These are phyloP conservation scores for Lycium ferocissimum DNA, from an alignment of 257 asterid genomes.

Conservation along the genomic window DNA sequence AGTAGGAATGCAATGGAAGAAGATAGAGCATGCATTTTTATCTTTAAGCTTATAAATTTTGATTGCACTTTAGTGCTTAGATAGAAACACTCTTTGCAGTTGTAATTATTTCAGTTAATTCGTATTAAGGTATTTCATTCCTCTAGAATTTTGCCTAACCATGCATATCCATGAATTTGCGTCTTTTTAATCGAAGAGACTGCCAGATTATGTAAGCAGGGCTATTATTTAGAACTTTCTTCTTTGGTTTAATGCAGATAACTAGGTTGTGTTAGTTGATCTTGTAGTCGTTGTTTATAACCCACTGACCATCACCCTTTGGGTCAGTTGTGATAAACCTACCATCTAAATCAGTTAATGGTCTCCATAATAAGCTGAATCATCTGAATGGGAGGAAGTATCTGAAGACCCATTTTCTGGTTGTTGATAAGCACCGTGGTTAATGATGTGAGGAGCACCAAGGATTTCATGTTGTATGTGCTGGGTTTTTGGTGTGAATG, in stretches of 20 bases:
- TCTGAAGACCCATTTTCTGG: background rate
- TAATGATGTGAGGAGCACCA: background rate
- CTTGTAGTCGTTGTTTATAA: background rate
- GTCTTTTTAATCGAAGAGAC: conserved; percentile 15
- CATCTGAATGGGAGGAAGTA: conserved; percentile 1
- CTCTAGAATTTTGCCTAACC: background rate
- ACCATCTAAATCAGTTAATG: conserved; percentile 16
- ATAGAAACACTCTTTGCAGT: background rate
- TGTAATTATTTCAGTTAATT: background rate
- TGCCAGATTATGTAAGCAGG: conserved; percentile 4
- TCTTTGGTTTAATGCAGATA: background rate
- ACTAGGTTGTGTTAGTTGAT: background rate
- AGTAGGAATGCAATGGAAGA: conserved; percentile 12
- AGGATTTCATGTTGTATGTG: background rate
- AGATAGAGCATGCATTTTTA: background rate
- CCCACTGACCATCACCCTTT: background rate
- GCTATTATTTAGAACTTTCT: background rate
- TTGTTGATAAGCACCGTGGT: background rate
- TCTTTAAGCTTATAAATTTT: background rate
- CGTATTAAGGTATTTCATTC: background rate
- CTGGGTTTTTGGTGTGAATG: background rate
- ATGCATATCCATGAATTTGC: background rate
- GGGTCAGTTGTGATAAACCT: background rate
- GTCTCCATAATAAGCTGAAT: background rate
- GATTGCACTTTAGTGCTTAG: conserved; percentile 2